Base-by-base conservation (phyloP, 345 rosid species). In the Clausena lansium region DNA sequence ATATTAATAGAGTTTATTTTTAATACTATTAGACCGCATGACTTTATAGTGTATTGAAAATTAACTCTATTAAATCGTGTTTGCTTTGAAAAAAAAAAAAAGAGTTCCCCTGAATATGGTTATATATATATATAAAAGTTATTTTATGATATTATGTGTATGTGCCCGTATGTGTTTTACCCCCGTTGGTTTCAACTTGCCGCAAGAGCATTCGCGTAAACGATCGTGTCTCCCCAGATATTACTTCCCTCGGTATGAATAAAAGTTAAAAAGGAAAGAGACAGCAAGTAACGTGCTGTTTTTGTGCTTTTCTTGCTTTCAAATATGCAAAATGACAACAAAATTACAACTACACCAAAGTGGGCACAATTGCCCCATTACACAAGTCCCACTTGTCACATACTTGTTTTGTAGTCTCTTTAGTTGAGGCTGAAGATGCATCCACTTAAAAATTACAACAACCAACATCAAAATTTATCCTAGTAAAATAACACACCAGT, bases 401-500 rank as follows among this genome's bases (percentile, higher is more conserved):
- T 7, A 35, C 1, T 45, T 33, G 70, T 14, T 14, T 52, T 54
- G 73, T 17, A 17, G 1, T 52, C 22, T 5, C 50, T 52, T 52
- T 76, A 10, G 28, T 76, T 69, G 73, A 68, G 39, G 74, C n/a
- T 27, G 72, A 54, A 54, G 38, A 5, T 67, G 36, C 65, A 57
- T 19, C 64, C 79, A 58, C 17, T 55, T 19, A 6, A n/a, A n/a
- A 39, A 62, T 14, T 30, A 13, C 20, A 25, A n/a, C 55, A 71
- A 30, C 45, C 22, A 6, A 0, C 10, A 24, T 28, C 20, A 32
- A 41, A 45, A 60, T 35, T 9, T 27, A 13, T 24, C 47, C n/a
- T 17, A 38, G 57, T 5, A 52, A 17, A 39, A 52, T 5, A 52
- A 52, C 22, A 6, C 73, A 0, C 35, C 17, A 0, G 67, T n/a